These are phyloP conservation scores for Eucalyptus cloeziana DNA, from an alignment of 345 rosid genomes.

Conservation along the genomic window DNA sequence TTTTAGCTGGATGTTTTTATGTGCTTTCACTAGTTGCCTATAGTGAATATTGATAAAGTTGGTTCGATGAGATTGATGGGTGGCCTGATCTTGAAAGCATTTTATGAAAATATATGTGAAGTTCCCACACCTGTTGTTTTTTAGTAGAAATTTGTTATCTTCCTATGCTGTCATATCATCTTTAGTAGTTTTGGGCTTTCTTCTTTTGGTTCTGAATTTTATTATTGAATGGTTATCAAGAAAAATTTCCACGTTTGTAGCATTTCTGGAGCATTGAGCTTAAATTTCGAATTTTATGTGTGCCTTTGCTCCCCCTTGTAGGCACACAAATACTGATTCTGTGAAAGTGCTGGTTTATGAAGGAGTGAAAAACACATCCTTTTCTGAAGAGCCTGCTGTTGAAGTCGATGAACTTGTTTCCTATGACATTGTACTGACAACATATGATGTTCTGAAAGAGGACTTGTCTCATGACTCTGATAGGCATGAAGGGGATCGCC, in stretches of 20 bases:
- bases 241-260: background rate
- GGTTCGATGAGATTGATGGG: background rate
- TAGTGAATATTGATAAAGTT: background rate
- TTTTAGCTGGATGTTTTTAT: background rate
- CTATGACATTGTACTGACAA: conserved; percentile 79
- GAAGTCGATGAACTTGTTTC: conserved; percentile 55
- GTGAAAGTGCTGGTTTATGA: conserved; percentile 63
- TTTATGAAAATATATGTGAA: background rate
- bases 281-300: background rate
- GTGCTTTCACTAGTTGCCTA: background rate
- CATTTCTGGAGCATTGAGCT: background rate
- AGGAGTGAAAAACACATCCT: conserved; percentile 65
- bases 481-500: conserved; percentile 93
- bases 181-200: background rate
- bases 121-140: background rate
- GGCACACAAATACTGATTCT: conserved; percentile 84
- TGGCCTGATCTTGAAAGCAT: background rate
- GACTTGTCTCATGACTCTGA: conserved; percentile 91
- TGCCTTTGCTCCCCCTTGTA: conserved; percentile 13
- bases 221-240: background rate
- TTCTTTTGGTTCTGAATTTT: background rate
- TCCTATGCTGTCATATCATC: background rate
- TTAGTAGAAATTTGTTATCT: background rate
- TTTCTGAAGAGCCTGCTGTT: conserved; percentile 32
- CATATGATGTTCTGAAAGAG: conserved; percentile 94